phyloP scores from a whole-genome alignment of 108 stramenopile species.

The Discostella pseudostelligera region DNA sequence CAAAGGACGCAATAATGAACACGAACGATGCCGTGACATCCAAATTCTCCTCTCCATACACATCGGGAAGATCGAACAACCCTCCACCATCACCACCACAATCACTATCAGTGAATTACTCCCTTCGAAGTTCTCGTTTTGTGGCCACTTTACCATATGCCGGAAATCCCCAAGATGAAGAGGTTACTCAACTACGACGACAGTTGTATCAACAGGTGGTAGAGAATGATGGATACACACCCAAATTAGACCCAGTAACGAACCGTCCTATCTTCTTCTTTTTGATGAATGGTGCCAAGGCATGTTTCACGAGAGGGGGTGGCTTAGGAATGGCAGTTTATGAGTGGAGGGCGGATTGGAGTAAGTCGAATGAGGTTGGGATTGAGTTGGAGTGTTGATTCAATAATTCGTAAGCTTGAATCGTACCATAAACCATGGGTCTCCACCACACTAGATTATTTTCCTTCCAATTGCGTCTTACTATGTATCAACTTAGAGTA shows the following conservation, averaged over 20 bases:
- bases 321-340: constrained; percentile 83
- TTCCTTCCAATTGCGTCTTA: no score
- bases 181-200: constrained; percentile 64
- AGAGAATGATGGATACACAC: constrained; percentile 66
- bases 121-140: constrained; percentile 48
- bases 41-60: constrained; percentile 14
- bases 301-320: constrained; percentile 72
- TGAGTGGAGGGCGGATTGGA: constrained; percentile 71
- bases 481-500: not conserved
- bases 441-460: no score
- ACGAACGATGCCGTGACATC: not conserved
- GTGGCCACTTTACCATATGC: constrained; percentile 75
- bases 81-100: constrained; percentile 26
- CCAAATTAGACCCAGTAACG: constrained; percentile 61
- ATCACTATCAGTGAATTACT: constrained; percentile 26
- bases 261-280: constrained; percentile 84
- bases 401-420: no score
- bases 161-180: constrained; percentile 75
- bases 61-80: constrained; percentile 8
- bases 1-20: constrained; percentile 2
- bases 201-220: constrained; percentile 68
- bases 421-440: no score
- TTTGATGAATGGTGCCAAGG: constrained; percentile 73
- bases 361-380: constrained; percentile 73
- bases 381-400: constrained; percentile 62